A percentile compares a stretch with the other conserved stretches of the same genome.
Evolutionary conservation across 176 grass and related monocot genomes (phyloP).

Genomic region (Luzula sylvatica): DNA sequence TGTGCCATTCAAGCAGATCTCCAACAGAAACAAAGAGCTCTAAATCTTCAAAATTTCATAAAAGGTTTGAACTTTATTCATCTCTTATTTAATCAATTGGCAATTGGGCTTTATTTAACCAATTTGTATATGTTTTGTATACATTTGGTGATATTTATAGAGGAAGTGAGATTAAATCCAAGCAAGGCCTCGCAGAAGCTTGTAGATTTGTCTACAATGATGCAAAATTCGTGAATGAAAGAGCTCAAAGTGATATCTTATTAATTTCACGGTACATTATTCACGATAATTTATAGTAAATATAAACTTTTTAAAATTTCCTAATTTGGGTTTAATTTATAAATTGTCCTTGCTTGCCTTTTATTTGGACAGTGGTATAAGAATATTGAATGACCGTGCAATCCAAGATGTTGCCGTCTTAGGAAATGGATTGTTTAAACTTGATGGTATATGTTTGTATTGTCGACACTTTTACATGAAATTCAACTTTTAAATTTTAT

Average conservation of each 20-base stretch:
- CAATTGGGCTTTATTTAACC: constrained; percentile 21
- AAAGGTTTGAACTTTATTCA: neutral
- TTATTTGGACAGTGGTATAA: constrained; percentile 57
- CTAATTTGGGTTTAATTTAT: too few species aligned
- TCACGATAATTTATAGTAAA: neutral
- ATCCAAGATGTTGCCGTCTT: constrained; percentile 83
- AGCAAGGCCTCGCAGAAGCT: constrained; percentile 63
- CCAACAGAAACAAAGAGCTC: constrained; percentile 29
- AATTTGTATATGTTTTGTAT: constrained; percentile 30
- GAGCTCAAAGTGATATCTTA: constrained; percentile 78
- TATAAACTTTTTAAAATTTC: constrained; percentile 11
- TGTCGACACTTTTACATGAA: neutral
- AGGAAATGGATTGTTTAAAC: constrained; percentile 72
- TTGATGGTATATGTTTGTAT: constrained; percentile 57
- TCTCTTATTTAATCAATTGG: constrained; percentile 25
- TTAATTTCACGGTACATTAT: constrained; percentile 77
- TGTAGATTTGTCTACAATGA: constrained; percentile 86
- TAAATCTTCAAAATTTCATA: constrained; percentile 21
- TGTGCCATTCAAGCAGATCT: constrained; percentile 36
- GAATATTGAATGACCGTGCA: constrained; percentile 80
- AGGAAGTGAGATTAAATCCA: constrained; percentile 22
- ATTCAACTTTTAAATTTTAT: constrained; percentile 1
- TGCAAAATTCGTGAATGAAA: constrained; percentile 98
- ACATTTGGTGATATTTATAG: constrained; percentile 19
- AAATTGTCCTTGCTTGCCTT: too few species aligned